Base-by-base conservation (phyloP, 768 basidiomycete species). In the Russula foetens region DNA sequence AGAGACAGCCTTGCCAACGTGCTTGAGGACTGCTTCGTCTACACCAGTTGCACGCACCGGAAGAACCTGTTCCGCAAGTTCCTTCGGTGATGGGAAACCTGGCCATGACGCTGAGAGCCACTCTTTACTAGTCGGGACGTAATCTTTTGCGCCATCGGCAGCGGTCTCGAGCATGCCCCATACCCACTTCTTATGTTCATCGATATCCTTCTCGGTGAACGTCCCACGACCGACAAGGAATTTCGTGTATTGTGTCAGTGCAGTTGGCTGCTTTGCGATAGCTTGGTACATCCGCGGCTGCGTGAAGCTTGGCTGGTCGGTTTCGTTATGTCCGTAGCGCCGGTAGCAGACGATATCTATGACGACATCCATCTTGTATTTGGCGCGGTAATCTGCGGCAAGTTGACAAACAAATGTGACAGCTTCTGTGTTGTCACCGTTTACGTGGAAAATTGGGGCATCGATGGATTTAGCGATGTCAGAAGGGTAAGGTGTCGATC, bases 81-180 rank as follows among this genome's bases (percentile, higher is more conserved):
- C 86, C 72, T 92, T 92, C 45, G 97, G 97, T 1, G 92, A 92
- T 3, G 97, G 97, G 86, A 99, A 99, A 15, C 96, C 96, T 56
- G 90, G 91, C 97, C 97, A 99, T 1, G 92, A 88, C 8, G 93
- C 89, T 2, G 97, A 98, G 39, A 98, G 84, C 97, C 97, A 98
- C 71, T 99, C 97, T 71, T 93, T 92, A 68, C 84, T 83, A 4
- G 92, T 89, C 14, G 97, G 93, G 43, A 94, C 85, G 73, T 99
- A 99, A 71, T 98, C 92, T 77, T 98, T 97, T 14, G 91, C 81
- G 9, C 83, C 92, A n/a, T 81, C 84, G n/a, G 90, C 85, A 8
- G 97, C 93, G 74, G 88, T 95, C 75, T 99, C 97, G 59, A 99
- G 79, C 91, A 95, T 96, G 35, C 93, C 92, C 94, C 93, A 97